Base-by-base conservation (phyloP, 805 yeast genomes). In the Zygosaccharomyces kombuchaensis region DNA sequence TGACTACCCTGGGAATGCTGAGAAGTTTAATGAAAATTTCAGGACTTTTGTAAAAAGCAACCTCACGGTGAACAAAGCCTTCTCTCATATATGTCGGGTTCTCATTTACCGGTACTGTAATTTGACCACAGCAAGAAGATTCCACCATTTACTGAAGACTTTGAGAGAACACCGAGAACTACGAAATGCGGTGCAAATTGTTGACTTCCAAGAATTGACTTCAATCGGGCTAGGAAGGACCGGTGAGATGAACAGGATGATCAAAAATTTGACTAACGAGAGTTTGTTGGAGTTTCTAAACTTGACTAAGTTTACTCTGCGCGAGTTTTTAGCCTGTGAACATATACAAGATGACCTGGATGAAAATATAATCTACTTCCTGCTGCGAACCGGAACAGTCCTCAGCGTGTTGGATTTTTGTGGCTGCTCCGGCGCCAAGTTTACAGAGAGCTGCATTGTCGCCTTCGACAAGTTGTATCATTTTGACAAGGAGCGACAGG, bases 171-270 rank as follows among this genome's bases (percentile, higher is more conserved):
- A 70, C 43, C 67, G 71, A 2, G 66, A 70, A 35, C 66, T 82
- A 39, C 82, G 84, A 13, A 76, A 73, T 48, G 51, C 57, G 30
- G 91, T 87, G 16, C 80, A 81, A 55, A 80, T 82, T 43, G 76
- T 90, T 55, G 96, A 89, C 68, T 90, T 89, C 57, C 85, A 86
- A 58, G 91, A 86, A 55, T 84, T 89, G 65, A 88, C 96, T 1
- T 82, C 91, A 0, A 81, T 90, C 40, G 96, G 96, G 0, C 72
- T 89, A 39, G 96, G 96, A 2, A 73, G 96, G 52, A 85, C 96
- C 0, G 87, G 86, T 9, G 76, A 83, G 55, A 89, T 89, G 96
- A 90, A 86, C 67, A 82, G 79, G 64, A 95, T 86, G 65, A 89
- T 89, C 55, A 95, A 89, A 65, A 86, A 87, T 86, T 87, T 89